These are phyloP conservation scores for Phylloporus sp. DNA, from an alignment of 768 basidiomycete genomes.

Conservation along the genomic window DNA sequence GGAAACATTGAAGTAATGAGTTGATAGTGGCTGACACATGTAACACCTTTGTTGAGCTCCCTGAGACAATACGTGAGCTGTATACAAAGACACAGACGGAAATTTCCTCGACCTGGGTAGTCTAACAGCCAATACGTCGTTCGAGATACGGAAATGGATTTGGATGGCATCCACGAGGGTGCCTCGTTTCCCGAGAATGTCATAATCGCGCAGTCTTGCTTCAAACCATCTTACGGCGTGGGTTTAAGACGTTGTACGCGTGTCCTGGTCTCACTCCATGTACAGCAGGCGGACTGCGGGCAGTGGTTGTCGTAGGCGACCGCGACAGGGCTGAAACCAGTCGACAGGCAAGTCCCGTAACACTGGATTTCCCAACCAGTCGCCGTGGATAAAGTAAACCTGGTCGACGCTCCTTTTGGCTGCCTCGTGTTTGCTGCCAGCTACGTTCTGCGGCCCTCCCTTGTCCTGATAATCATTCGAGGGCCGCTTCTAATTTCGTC, in stretches of 20 bases:
- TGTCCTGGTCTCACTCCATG: conserved; percentile 6
- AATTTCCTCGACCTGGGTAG: conserved; percentile 27
- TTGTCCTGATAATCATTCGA: conserved; percentile 31
- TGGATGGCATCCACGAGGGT: conserved; percentile 24
- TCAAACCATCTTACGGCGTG: conserved; percentile 17
- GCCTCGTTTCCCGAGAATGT: conserved; percentile 24
- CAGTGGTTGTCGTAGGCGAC: not conserved
- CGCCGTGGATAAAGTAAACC: conserved; percentile 21
- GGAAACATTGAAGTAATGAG: conserved; percentile 25
- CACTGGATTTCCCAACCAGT: conserved; percentile 2
- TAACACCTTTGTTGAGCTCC: too few species aligned
- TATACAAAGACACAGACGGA: too few species aligned
- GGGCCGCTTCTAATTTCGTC: conserved; percentile 27
- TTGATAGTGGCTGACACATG: conserved; percentile 2
- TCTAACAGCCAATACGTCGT: conserved; percentile 32
- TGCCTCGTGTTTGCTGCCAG: conserved; percentile 33
- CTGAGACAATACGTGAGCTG: too few species aligned
- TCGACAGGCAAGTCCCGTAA: conserved; percentile 1
- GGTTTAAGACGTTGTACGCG: conserved; percentile 11
- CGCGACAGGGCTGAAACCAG: not conserved
- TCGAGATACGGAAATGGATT: not conserved
- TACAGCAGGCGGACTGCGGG: not conserved
- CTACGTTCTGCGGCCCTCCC: conserved; percentile 14
- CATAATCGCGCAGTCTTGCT: conserved; percentile 21
- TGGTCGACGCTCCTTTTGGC: conserved; percentile 28